Base-by-base conservation (phyloP, 306 rosid genomes). In the Pueraria montana region DNA sequence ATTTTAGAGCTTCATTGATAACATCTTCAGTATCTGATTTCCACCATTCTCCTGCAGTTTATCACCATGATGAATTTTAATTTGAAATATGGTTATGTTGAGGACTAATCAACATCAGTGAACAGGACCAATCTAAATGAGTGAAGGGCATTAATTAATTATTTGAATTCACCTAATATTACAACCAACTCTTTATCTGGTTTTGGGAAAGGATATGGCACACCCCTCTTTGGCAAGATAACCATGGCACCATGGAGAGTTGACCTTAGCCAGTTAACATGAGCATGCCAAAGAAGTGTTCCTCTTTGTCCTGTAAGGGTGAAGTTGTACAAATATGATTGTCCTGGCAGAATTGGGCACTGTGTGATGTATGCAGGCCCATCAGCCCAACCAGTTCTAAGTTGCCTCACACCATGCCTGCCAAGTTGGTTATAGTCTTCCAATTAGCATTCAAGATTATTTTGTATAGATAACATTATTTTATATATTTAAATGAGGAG, bases 221-320 rank as follows among this genome's bases (percentile, higher is more conserved):
- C 97, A 4, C 92, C 97, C 66, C 27, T 94, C 85, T 92, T 94
- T 18, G 98, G 98, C 88, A 94, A 84, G 78, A 94, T 90, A 21
- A 94, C 91, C 1, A 94, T 6, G 68, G 92, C 97, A 67, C 98
- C 98, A 34, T 94, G 93, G 48, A 94, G 88, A 0, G 97, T 94
- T 17, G 98, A 80, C 83, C 98, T 90, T 17, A 94, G 89, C 98
- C 98, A 94, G 18, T 85, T 86, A 43, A 94, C 84, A 86, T 93
- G 98, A 55, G 98, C 98, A 53, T 93, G 98, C 93, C 94, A 93
- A 11, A 89, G 85, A 48, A 92, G 94, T 58, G 98, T 94, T 78
- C 98, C 98, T 50, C 98, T 87, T 88, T 94, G 98, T 26, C 97
- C 97, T 11, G 91, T 89, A 43, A 94, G 8, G 11, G 97, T 92